A percentile compares a stretch with the other conserved stretches of the same genome.
Conservation (phyloP, 2,329 filamentous ascomycete species). For the Alternaria novae-zelandiae region DNA sequence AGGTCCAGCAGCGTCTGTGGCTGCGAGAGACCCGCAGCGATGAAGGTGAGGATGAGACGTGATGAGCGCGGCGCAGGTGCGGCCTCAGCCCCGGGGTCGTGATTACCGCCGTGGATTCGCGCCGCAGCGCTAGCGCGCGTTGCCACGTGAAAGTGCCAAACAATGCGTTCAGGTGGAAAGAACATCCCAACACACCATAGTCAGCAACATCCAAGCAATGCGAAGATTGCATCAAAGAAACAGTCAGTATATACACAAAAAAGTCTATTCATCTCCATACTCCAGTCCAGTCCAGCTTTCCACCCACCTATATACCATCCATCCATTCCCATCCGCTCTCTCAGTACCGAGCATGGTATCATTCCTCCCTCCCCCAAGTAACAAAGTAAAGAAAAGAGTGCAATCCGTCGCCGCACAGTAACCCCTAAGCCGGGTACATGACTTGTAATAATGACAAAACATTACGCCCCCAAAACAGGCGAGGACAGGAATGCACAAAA, state of each 20-base stretch:
- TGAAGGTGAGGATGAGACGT: not conserved
- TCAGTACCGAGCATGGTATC: not conserved
- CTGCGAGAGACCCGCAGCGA: not conserved
- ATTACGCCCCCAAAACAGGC: conserved; percentile 22
- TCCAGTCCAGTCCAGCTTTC: not conserved
- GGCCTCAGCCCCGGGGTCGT: not conserved
- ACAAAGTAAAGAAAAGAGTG: conserved; percentile 7
- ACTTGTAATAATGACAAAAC: conserved; percentile 17
- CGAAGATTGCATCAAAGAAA: not conserved
- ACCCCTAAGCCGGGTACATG: not conserved
- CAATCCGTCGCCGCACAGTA: conserved; percentile 1
- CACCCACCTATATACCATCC: not conserved
- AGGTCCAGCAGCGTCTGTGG: not conserved
- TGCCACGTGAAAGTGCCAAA: not conserved
- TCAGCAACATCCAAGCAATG: not conserved
- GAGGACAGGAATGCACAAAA: conserved; percentile 2
- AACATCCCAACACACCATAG: not conserved
- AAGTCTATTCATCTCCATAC: conserved; percentile 2
- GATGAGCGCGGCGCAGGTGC: not conserved
- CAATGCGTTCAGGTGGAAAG: not conserved
- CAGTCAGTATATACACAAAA: not conserved
- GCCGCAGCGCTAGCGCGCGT: not conserved
- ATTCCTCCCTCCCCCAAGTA: not conserved
- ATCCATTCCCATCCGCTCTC: not conserved
- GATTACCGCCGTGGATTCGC: not conserved